Percentiles rank a stretch among this genome's conserved stretches.
phyloP scores from a whole-genome alignment of 306 rosid genomes.

The Mucuna pruriens region DNA sequence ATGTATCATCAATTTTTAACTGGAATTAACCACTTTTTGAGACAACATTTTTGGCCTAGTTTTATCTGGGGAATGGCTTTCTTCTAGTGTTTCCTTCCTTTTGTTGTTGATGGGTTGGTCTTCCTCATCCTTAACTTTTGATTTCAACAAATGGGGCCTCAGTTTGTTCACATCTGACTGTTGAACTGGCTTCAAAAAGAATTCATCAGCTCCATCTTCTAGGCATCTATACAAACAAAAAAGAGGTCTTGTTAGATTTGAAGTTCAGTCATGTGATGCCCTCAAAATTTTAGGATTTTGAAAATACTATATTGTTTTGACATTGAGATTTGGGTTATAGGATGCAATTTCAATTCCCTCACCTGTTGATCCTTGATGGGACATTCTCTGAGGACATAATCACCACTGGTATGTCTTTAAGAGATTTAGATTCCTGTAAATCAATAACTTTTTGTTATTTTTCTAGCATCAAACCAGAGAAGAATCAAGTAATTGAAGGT shows the following conservation, averaged over 20 bases:
- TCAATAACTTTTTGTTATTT: conserved; percentile 2
- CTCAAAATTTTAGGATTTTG: background rate
- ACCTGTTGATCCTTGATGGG: conserved; percentile 88
- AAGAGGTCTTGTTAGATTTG: conserved; percentile 27
- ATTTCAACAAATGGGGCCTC: conserved; percentile 70
- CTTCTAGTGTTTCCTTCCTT: conserved; percentile 45
- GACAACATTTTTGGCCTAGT: conserved; percentile 46
- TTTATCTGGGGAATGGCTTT: conserved; percentile 45
- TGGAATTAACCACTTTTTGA: background rate
- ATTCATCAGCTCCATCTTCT: conserved; percentile 92
- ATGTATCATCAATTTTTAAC: background rate
- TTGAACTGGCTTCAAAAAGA: conserved; percentile 80
- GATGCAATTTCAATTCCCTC: conserved; percentile 4
- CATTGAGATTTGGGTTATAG: background rate
- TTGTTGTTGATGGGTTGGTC: conserved; percentile 30
- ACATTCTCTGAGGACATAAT: conserved; percentile 93
- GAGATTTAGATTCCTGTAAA: conserved; percentile 77
- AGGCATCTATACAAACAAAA: conserved; percentile 61
- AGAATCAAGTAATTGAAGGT: background rate
- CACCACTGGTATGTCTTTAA: conserved; percentile 88
- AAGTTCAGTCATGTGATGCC: background rate
- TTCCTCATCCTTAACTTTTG: conserved; percentile 52
- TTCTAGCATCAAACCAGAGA: conserved; percentile 7
- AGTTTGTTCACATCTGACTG: conserved; percentile 78
- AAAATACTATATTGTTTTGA: background rate